These are phyloP conservation scores for Pulveroboletus frians DNA, from an alignment of 768 basidiomycete species.

Conservation along the genomic window DNA sequence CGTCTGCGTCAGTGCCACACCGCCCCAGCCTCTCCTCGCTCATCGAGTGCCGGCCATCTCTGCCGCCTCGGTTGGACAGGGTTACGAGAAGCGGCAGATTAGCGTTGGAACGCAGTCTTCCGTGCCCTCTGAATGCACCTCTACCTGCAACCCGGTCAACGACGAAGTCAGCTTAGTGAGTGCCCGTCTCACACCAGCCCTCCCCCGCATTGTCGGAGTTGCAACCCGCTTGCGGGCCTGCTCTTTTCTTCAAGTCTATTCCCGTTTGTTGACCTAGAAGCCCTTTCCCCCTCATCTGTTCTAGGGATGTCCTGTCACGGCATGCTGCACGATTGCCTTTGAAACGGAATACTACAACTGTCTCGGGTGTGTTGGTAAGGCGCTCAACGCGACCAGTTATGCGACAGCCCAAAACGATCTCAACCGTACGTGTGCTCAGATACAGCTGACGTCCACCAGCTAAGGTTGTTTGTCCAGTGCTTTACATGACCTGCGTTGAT, in stretches of 20 bases:
- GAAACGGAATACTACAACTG: conserved; percentile 39
- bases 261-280: neutral
- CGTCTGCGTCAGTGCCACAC: conserved; percentile 1
- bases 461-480: conserved; percentile 6
- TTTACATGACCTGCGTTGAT: conserved; percentile 25
- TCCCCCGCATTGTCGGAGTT: conserved; percentile 1
- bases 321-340: conserved; percentile 40
- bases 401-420: conserved; percentile 27
- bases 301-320: conserved; percentile 27
- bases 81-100: conserved; percentile 16
- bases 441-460: neutral
- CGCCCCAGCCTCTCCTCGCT: conserved; percentile 1
- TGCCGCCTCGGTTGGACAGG: neutral
- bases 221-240: neutral
- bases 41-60: neutral
- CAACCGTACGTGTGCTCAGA: conserved; percentile 29
- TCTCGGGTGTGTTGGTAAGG: conserved; percentile 34
- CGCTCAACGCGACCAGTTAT: conserved; percentile 26
- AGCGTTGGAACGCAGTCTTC: conserved; percentile 4
- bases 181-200: neutral
- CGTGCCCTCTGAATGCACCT: conserved; percentile 22
- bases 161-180: conserved; percentile 23
- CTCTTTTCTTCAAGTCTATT: neutral
- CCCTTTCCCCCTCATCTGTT: neutral
- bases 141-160: conserved; percentile 21